Evolutionary conservation across 2,329 filamentous ascomycete genomes (phyloP).

Genomic region (Lecanoromycetidae sp.): DNA sequence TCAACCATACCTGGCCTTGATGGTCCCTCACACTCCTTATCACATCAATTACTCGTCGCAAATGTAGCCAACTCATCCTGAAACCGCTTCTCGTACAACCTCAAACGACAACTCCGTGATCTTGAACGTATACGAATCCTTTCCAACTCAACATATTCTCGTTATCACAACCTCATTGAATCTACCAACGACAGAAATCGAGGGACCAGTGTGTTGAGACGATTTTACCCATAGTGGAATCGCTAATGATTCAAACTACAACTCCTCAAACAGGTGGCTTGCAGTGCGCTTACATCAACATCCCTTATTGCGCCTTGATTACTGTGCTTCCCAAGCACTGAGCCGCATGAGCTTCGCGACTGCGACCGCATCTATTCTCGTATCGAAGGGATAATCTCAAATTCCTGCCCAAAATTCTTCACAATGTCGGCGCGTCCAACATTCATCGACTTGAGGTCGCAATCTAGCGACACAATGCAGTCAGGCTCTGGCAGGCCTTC

Average conservation of each 20-base stretch:
- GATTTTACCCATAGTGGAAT: too few relatives aligned
- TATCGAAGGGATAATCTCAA: background rate
- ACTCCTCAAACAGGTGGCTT: background rate
- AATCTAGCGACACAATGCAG: slow-evolving; percentile 38
- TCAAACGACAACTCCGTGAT: slow-evolving; percentile 1
- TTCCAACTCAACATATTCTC: too few relatives aligned
- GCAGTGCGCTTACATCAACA: background rate
- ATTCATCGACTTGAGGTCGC: slow-evolving; percentile 48
- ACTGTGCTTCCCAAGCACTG: background rate
- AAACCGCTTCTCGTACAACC: slow-evolving; percentile 3
- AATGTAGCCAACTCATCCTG: background rate
- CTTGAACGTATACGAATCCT: background rate
- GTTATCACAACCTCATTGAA: too few relatives aligned
- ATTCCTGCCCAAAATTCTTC: background rate
- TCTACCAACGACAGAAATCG: too few relatives aligned
- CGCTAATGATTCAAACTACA: background rate
- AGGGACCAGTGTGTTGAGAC: background rate
- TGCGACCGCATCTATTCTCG: background rate
- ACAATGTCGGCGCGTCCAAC: slow-evolving; percentile 46
- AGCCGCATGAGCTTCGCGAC: slow-evolving; percentile 4
- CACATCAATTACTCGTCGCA: background rate
- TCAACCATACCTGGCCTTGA: background rate
- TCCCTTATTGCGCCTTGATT: slow-evolving; percentile 8
- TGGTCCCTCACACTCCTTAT: background rate
- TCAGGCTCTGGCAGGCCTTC: background rate